A percentile compares a stretch with the other conserved stretches of the same genome.
Evolutionary conservation across 2,329 filamentous ascomycete genomes (phyloP).

Genomic region (Aureobasidium sp.): DNA sequence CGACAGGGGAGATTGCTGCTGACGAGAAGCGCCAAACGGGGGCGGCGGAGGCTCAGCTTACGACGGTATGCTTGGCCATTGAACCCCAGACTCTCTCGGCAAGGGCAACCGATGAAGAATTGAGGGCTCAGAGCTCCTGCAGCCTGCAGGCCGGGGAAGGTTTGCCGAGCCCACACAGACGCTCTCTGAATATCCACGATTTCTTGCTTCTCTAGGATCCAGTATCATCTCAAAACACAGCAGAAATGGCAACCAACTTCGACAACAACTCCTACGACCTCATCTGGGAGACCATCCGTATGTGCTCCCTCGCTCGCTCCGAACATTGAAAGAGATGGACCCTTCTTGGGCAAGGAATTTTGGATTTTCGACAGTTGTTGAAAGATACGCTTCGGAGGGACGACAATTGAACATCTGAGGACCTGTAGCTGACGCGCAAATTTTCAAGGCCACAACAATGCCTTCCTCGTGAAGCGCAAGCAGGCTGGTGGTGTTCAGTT

Average conservation of each 20-base stretch:
- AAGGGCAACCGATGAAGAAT: neutral
- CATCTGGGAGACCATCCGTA: conserved; percentile 93
- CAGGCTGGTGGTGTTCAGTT: conserved; percentile 73
- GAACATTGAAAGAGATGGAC: conserved; percentile 6
- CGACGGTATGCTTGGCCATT: neutral
- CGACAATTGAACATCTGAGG: neutral
- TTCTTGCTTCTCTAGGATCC: neutral
- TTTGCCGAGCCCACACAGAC: conserved; percentile 12
- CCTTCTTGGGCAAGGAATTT: neutral
- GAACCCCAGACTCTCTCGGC: neutral
- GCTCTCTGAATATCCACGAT: neutral
- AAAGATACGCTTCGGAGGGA: neutral
- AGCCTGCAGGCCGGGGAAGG: neutral
- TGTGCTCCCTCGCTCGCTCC: conserved; percentile 38
- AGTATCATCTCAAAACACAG: conserved; percentile 40
- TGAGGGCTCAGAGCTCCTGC: neutral
- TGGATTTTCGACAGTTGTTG: neutral
- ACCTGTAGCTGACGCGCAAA: conserved; percentile 13
- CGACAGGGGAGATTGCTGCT: conserved; percentile 6
- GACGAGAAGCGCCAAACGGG: neutral
- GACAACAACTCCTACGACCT: conserved; percentile 79
- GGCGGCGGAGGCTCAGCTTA: conserved; percentile 2
- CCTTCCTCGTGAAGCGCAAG: conserved; percentile 87
- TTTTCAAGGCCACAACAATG: conserved; percentile 70
- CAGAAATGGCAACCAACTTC: conserved; percentile 46